These are phyloP conservation scores for Psilocybe sp. DNA, from an alignment of 768 basidiomycete genomes.

Conservation along the genomic window DNA sequence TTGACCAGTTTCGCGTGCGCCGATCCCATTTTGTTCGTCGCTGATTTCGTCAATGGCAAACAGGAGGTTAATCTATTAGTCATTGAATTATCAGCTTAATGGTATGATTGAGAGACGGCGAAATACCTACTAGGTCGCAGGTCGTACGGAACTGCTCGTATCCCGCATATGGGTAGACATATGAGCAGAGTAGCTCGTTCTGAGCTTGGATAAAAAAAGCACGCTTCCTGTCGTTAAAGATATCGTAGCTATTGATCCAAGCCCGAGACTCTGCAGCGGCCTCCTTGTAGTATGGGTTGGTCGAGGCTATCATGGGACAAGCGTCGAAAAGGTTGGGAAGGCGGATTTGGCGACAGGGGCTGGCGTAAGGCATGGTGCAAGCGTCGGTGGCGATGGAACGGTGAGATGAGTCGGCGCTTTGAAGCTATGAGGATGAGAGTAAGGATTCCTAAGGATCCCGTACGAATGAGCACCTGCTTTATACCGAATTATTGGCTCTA, in stretches of 20 bases:
- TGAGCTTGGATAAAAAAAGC: constrained; percentile 62
- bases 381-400: constrained; percentile 9
- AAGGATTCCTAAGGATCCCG: too few relatives aligned
- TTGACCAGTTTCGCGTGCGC: constrained; percentile 51
- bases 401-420: constrained; percentile 11
- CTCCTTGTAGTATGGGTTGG: constrained; percentile 55
- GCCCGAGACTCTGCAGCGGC: constrained; percentile 55
- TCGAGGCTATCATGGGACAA: constrained; percentile 44
- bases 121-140: constrained; percentile 53
- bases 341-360: constrained; percentile 33
- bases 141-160: constrained; percentile 55
- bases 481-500: constrained; percentile 11
- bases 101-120: constrained; percentile 2
- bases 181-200: constrained; percentile 60
- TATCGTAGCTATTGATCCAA: constrained; percentile 60
- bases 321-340: constrained; percentile 56
- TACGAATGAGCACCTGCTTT: constrained; percentile 7
- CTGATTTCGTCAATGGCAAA: constrained; percentile 70
- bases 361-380: constrained; percentile 18
- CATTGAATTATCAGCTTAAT: neutral
- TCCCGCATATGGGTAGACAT: constrained; percentile 57
- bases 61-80: constrained; percentile 49
- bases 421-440: constrained; percentile 9
- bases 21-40: constrained; percentile 59
- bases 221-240: constrained; percentile 58